Base-by-base conservation (phyloP, 768 basidiomycete genomes). In the Mycena latifolia region DNA sequence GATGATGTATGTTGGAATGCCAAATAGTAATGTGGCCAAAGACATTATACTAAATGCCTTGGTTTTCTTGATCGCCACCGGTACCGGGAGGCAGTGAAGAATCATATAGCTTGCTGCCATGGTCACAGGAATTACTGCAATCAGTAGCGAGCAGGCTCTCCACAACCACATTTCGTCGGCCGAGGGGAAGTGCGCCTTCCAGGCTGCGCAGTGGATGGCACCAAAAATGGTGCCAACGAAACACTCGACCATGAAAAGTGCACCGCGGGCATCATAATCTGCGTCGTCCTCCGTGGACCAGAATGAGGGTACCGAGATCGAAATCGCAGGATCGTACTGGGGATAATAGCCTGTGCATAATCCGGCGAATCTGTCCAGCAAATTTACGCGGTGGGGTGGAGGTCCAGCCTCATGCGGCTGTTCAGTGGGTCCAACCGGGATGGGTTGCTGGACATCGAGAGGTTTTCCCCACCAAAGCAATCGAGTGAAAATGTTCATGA, bases 381-480 rank as follows among this genome's bases (percentile, higher is more conserved):
- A 31, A 31, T 22, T 20, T 10, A 28, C 3, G 9, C 11, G 15
- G 1, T 4, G 14, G 35, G 24, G 12, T 25, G 7, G 25, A 14
- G 50, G 5, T 15, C 6, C 9, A 3, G 6, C 22, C n/a, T 39
- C 25, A 14, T 53, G 24, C 5, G 25, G 10, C 0, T 5, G 17
- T 5, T n/a, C n/a, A n/a, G n/a, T n/a, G n/a, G n/a, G n/a, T n/a
- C n/a, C n/a, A n/a, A n/a, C n/a, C n/a, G n/a, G n/a, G n/a, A n/a
- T n/a, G n/a, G n/a, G n/a, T n/a, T n/a, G n/a, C n/a, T n/a, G n/a
- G n/a, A n/a, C n/a, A n/a, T 78, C 75, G 12, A 77, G 71, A 6
- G 81, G 82, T 67, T 83, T 84, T 29, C 75, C 39, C 80, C 78
- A 82, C 81, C 82, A 82, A 1, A 78, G 50, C 0, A 54, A 37